Evolutionary conservation across 2,329 filamentous ascomycete species (phyloP), one percentile per base, ranked within the genome.

Genomic region (Fusarium sp.): DNA sequence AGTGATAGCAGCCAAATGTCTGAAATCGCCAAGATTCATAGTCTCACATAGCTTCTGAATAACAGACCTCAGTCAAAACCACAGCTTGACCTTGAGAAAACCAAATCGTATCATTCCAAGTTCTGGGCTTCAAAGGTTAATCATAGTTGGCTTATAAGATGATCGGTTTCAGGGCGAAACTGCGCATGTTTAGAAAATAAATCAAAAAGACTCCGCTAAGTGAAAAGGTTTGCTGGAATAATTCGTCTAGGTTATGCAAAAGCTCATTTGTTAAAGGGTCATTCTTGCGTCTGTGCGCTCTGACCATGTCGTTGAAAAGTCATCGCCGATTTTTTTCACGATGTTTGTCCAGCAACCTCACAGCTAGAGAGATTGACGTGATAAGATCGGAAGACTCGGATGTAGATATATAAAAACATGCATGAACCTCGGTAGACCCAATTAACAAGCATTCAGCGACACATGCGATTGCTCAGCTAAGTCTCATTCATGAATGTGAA

Each of bases 371-470:
- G 26, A 54, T 18, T 45, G 17, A 33, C 15, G 26, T 38, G 20
- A 52, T 38, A 27, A 45, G 35, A 50, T 45, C 63, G 30, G 53
- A 46, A 46, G 17, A 10, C 20, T 38, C 61, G 40, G 61, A 18
- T 15, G n/a, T 17, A 10, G 17, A 32, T 27, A 48, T 17, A 26
- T 6, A n/a, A 18, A 23, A 23, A 2, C 18, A 3, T 33, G 23
- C 15, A 26, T 27, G 40, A 40, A 23, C 45, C 61, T 60, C 45
- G 45, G 63, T 15, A 42, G 52, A 37, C 30, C 63, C 45, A 48
- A 52, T 41, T 42, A 48, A 66, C 61, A 66, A 66, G 62, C 46
- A n/a, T 67, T 53, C 32, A 40, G 23, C 13, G 41, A 35, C 30
- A 23, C 46, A 53, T 53, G 35, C 26, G n/a, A 41, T 41, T 26